Evolutionary conservation across 2,329 filamentous ascomycete genomes (phyloP), one percentile per base, ranked within the genome.

Genomic region (Diaporthe humulicola): DNA sequence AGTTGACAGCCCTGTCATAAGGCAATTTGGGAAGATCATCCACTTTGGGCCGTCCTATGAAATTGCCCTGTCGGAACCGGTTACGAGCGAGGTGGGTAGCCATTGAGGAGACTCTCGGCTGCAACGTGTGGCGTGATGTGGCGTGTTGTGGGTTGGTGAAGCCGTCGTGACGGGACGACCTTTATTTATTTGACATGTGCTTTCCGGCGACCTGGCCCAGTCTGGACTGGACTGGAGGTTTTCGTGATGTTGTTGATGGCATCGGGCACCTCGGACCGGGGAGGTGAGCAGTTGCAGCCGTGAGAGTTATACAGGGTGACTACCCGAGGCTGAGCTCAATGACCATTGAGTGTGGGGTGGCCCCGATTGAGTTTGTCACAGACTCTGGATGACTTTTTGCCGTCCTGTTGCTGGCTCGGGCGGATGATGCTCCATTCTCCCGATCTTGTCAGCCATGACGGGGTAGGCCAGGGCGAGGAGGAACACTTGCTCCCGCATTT

Each of bases 241-340:
- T 30, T 67, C 64, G 64, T 50, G 64, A 52, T 52, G 64, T 7
- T 28, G n/a, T 25, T 38, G 64, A 38, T 38, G 22, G 45, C 45
- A 12, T 67, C 64, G 64, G 64, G 48, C 54, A 28, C 30, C 64
- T 54, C 64, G 64, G 64, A 69, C 25, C 64, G 64, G 64, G 64
- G 64, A 69, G 45, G 48, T 28, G 48, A 25, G 48, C 64, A 67
- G 38, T 14, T 67, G 45, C 64, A 54, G 64, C 64, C 64, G 64
- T 38, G 14, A 67, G 25, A 50, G 30, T 17, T 19, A 9, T 33
- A 25, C 42, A 38, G 42, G 45, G 45, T 52, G 19, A 28, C 61
- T 30, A 52, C 30, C 64, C 48, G 64, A 54, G 64, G 64, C 12
- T 28, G 64, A 54, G 48, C 48, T 28, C 48, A 5, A 7, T 33